Evolutionary conservation across 1,284 basidiomycete species (phyloP).

Genomic region (Fomitiporia mediterranea): DNA sequence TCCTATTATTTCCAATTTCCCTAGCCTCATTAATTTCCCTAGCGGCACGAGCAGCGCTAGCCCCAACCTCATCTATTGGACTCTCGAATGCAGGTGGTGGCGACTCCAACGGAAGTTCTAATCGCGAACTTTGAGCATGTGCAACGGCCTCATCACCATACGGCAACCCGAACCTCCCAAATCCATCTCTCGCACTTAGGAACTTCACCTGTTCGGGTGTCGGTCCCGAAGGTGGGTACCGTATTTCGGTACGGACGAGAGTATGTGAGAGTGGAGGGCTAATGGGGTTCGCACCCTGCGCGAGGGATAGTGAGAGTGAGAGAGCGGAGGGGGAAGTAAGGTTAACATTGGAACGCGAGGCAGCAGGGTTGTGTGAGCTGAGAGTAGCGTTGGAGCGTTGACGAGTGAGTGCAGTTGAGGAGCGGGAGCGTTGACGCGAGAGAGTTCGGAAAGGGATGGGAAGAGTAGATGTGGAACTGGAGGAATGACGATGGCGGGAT

Average conservation of each 20-base stretch:
- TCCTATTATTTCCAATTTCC: not conserved
- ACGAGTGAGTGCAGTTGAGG: not conserved
- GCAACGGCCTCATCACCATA: constrained; percentile 36
- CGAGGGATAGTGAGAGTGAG: constrained; percentile 31
- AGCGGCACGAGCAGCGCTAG: not conserved
- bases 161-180: constrained; percentile 46
- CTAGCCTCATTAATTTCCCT: not conserved
- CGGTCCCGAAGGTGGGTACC: constrained; percentile 43
- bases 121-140: constrained; percentile 8
- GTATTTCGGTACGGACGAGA: constrained; percentile 43
- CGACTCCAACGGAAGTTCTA: constrained; percentile 10
- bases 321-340: constrained; percentile 39
- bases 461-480: constrained; percentile 33
- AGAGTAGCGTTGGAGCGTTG: not conserved
- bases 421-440: constrained; percentile 26
- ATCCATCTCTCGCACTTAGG: constrained; percentile 41
- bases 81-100: constrained; percentile 21
- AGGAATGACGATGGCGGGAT: constrained; percentile 32
- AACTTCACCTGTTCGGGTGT: constrained; percentile 51
- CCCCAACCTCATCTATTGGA: constrained; percentile 2
- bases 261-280: constrained; percentile 49
- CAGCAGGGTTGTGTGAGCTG: not conserved
- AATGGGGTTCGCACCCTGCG: constrained; percentile 28
- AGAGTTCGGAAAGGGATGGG: constrained; percentile 25
- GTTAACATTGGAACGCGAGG: constrained; percentile 21